These are phyloP conservation scores for Chaetoscypha palmicola DNA, from an alignment of 2,329 filamentous ascomycete genomes.

Conservation along the genomic window DNA sequence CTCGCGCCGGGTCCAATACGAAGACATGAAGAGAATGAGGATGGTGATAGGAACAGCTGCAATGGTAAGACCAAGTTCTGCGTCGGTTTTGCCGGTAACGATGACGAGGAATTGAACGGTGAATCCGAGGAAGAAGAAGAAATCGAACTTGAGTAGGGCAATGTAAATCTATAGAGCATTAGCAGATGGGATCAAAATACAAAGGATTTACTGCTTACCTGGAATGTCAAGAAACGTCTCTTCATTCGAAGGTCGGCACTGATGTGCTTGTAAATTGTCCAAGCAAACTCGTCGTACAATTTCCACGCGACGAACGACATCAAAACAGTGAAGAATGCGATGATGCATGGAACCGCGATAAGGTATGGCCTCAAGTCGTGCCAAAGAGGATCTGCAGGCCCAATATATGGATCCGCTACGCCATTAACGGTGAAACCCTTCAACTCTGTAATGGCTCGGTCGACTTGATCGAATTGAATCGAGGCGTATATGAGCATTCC, in stretches of 20 bases:
- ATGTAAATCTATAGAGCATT: conserved; percentile 74
- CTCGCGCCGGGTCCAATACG: conserved; percentile 78
- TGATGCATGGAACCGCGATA: conserved; percentile 77
- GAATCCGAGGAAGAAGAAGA: conserved; percentile 99
- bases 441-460: conserved; percentile 59
- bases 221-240: conserved; percentile 90
- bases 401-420: conserved; percentile 28
- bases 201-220: no score
- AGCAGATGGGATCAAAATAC: no score
- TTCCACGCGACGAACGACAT: conserved; percentile 84
- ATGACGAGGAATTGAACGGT: conserved; percentile 97
- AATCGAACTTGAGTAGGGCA: conserved; percentile 95
- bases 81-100: conserved; percentile 59
- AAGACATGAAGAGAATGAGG: conserved; percentile 75
- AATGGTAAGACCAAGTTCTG: conserved; percentile 80
- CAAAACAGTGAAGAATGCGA: conserved; percentile 65
- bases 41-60: conserved; percentile 90
- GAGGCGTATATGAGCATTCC: conserved; percentile 88
- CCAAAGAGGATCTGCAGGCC: conserved; percentile 51
- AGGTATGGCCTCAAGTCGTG: conserved; percentile 64
- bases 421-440: no score
- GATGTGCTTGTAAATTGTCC: conserved; percentile 99
- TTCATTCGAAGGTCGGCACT: conserved; percentile 96
- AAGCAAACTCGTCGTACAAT: conserved; percentile 96
- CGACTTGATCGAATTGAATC: conserved; percentile 87